A percentile compares a stretch with the other conserved stretches of the same genome.
phyloP scores from a whole-genome alignment of 345 rosid species.

The Populus pruinosa region DNA sequence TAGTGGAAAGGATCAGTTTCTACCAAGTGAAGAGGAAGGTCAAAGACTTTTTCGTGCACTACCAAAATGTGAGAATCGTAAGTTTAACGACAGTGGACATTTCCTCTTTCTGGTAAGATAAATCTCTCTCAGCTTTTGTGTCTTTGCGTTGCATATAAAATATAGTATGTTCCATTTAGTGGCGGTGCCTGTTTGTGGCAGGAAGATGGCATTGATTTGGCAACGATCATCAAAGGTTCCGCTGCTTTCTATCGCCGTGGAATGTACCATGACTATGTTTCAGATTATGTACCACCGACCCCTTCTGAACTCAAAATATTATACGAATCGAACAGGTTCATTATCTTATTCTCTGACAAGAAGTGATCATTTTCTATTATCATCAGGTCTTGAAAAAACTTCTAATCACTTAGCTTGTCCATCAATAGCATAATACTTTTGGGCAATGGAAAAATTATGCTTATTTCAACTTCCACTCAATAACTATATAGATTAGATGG shows the following conservation, averaged over 20 bases:
- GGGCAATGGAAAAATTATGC: too few species aligned
- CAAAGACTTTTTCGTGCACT: conserved; percentile 42
- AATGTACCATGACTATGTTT: conserved; percentile 7
- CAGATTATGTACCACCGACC: conserved; percentile 16
- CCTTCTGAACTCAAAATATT: conserved; percentile 1
- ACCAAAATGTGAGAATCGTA: conserved; percentile 47
- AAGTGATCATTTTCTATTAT: background rate
- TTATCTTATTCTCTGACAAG: background rate
- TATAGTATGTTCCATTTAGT: background rate
- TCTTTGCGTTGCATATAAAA: too few species aligned
- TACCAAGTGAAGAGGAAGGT: conserved; percentile 66
- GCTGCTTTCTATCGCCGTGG: conserved; percentile 12
- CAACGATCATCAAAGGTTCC: conserved; percentile 5
- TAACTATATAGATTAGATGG: background rate
- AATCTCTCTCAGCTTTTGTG: background rate
- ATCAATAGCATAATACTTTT: background rate
- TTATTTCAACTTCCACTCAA: background rate
- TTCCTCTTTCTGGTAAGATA: conserved; percentile 62
- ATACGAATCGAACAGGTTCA: conserved; percentile 25
- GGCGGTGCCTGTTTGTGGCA: conserved; percentile 15
- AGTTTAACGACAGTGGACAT: conserved; percentile 57
- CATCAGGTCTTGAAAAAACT: background rate
- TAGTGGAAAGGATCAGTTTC: conserved; percentile 69
- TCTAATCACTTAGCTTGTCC: background rate
- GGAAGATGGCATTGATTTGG: conserved; percentile 41